Evolutionary conservation across 164 flowering plant genomes (phyloP).

Genomic region (Vitis rotundifolia): DNA sequence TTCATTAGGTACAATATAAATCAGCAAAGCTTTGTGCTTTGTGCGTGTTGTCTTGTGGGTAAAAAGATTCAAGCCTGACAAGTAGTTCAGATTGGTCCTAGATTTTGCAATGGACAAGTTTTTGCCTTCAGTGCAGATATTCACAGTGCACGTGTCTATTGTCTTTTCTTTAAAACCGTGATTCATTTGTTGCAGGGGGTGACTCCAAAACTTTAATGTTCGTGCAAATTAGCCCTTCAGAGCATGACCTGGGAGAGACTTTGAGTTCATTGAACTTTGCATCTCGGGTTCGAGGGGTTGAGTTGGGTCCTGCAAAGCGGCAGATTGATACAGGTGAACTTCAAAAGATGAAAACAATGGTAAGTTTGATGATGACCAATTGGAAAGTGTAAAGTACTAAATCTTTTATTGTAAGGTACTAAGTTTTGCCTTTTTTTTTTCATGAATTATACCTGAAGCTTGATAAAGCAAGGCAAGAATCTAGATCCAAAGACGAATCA

Average conservation of each 20-base stretch:
- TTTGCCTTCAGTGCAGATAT: too few species aligned
- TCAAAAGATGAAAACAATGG: constrained; percentile 72
- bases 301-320: constrained; percentile 80
- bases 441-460: constrained; percentile 42
- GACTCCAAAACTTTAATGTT: constrained; percentile 88
- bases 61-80: neutral
- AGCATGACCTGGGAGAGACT: constrained; percentile 78
- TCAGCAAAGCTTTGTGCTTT: too few species aligned
- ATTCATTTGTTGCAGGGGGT: constrained; percentile 57
- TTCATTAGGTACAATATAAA: constrained; percentile 57
- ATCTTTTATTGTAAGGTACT: too few species aligned
- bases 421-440: neutral
- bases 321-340: constrained; percentile 76
- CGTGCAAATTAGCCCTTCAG: constrained; percentile 92
- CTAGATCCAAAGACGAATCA: constrained; percentile 69
- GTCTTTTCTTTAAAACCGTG: too few species aligned
- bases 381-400: too few species aligned
- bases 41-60: neutral
- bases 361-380: constrained; percentile 20
- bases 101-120: too few species aligned
- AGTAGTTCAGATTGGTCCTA: too few species aligned
- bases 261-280: constrained; percentile 87
- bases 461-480: constrained; percentile 71
- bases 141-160: too few species aligned
- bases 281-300: constrained; percentile 80